These are phyloP conservation scores for Euphorbia schlechtendalii DNA, from an alignment of 441 rosid species.

Conservation along the genomic window DNA sequence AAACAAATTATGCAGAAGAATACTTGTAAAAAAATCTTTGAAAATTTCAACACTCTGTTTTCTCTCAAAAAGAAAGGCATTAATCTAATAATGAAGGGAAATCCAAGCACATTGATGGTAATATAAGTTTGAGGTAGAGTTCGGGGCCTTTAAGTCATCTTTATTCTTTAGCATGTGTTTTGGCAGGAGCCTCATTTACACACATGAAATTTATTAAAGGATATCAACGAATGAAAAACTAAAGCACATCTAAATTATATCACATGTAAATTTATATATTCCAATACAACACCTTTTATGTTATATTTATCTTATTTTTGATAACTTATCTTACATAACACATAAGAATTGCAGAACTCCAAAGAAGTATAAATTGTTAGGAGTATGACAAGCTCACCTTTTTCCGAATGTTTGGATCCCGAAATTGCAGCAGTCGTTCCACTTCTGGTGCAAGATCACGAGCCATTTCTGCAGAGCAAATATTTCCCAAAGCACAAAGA, in stretches of 20 bases:
- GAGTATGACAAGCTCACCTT: constrained; percentile 45
- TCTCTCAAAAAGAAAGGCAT: neutral
- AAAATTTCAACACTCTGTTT: neutral
- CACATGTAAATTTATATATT: neutral
- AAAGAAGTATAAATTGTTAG: neutral
- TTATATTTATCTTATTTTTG: neutral
- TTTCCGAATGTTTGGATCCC: constrained; percentile 98
- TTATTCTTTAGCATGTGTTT: neutral
- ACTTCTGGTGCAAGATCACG: constrained; percentile 99
- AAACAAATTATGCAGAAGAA: neutral
- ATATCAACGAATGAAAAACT: neutral
- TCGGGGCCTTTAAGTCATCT: too few relatives aligned
- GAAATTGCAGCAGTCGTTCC: constrained; percentile 90
- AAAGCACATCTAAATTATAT: neutral
- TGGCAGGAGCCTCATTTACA: too few relatives aligned
- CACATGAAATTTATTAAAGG: neutral
- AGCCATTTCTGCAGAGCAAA: constrained; percentile 99
- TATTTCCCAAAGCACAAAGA: constrained; percentile 98
- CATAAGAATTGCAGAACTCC: neutral
- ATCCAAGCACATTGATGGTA: neutral
- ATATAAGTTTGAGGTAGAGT: neutral
- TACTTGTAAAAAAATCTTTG: neutral
- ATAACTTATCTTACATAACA: neutral
- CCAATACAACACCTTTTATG: neutral
- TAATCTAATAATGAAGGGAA: neutral